These are phyloP conservation scores for Calonectria honghensis DNA, from an alignment of 2,329 filamentous ascomycete species.

Conservation along the genomic window DNA sequence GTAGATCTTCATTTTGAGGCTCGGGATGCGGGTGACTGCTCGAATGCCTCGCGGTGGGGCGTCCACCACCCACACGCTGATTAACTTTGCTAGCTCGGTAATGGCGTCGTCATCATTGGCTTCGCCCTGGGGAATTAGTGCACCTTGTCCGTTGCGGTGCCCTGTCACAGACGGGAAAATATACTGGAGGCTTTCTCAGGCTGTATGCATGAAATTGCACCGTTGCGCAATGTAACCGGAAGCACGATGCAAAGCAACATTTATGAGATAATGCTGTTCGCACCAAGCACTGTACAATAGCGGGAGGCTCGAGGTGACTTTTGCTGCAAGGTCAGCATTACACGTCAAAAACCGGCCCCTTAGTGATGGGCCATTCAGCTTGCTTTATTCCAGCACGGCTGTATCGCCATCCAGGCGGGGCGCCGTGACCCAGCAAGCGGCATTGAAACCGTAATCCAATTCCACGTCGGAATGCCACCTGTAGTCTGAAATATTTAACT, in stretches of 20 bases:
- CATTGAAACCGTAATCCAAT: background rate
- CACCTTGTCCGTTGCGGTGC: background rate
- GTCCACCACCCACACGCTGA: background rate
- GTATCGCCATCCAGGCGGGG: background rate
- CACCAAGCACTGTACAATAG: background rate
- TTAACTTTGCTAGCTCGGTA: constrained; percentile 21
- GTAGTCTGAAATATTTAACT: background rate
- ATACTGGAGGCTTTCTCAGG: background rate
- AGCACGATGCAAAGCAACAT: background rate
- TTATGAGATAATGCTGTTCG: background rate
- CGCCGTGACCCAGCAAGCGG: background rate
- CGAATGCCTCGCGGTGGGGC: background rate
- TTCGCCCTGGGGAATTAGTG: background rate
- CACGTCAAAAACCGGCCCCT: background rate
- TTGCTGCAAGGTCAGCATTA: background rate
- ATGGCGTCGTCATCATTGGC: constrained; percentile 27
- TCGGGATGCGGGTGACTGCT: background rate
- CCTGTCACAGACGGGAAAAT: background rate
- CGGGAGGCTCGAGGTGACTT: background rate
- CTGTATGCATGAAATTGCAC: constrained; percentile 10
- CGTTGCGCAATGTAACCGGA: no score
- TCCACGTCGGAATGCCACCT: background rate
- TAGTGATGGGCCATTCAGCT: background rate
- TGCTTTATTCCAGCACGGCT: background rate
- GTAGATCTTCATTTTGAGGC: constrained; percentile 22